phyloP scores from a whole-genome alignment of 805 yeast genomes.

The Ogataea naganishii region DNA sequence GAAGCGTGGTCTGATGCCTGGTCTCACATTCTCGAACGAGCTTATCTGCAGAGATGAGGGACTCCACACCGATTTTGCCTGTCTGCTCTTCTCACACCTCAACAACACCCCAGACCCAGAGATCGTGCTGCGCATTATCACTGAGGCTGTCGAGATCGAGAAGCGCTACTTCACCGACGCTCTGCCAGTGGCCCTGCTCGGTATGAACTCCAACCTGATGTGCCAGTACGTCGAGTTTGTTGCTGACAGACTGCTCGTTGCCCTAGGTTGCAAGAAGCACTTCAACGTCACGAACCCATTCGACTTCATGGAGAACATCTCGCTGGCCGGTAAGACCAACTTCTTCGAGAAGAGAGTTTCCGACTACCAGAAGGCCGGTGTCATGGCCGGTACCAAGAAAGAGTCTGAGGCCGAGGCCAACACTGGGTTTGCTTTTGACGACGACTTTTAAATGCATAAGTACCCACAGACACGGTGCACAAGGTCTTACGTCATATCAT shows the following conservation, averaged over 20 bases:
- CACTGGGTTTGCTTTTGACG: conserved; percentile 75
- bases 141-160: conserved; percentile 93
- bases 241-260: conserved; percentile 89
- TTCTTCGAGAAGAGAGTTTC: conserved; percentile 98
- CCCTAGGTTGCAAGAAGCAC: conserved; percentile 85
- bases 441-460: conserved; percentile 79
- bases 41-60: conserved; percentile 98
- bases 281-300: conserved; percentile 90
- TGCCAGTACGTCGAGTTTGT: conserved; percentile 96
- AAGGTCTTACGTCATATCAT: no score
- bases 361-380: conserved; percentile 99
- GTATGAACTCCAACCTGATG: conserved; percentile 93
- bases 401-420: conserved; percentile 28
- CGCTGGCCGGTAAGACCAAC: conserved; percentile 97
- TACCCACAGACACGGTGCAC: no score
- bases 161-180: conserved; percentile 94
- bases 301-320: conserved; percentile 98
- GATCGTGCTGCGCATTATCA: conserved; percentile 77
- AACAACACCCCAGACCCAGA: conserved; percentile 77
- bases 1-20: conserved; percentile 99
- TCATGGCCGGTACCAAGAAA: conserved; percentile 65
- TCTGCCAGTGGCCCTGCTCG: conserved; percentile 83
- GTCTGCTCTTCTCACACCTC: conserved; percentile 87
- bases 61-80: conserved; percentile 96
- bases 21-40: conserved; percentile 95